phyloP scores from a whole-genome alignment of 176 grass and related monocot species.

The Calamus simplicifolius region DNA sequence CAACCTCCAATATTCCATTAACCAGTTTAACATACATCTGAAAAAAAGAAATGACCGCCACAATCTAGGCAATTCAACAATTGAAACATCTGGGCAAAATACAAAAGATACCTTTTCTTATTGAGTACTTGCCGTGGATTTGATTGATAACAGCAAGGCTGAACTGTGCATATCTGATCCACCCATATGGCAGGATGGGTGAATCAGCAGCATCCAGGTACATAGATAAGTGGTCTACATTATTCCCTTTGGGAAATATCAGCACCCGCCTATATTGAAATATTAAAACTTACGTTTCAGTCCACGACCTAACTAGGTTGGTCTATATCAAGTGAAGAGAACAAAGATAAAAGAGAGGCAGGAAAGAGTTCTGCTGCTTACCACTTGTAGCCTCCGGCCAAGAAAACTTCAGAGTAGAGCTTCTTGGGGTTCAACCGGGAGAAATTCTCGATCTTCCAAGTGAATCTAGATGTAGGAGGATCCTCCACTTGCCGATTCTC shows the following conservation, averaged over 20 bases:
- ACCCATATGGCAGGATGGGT: constrained; percentile 34
- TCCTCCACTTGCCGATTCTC: constrained; percentile 42
- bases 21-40: no score
- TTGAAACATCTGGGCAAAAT: not conserved
- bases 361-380: constrained; percentile 22
- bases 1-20: no score
- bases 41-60: no score
- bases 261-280: constrained; percentile 45
- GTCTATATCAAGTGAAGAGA: not conserved
- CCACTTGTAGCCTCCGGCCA: constrained; percentile 54
- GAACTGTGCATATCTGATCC: constrained; percentile 64
- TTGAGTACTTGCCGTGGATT: constrained; percentile 32
- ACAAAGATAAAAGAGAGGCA: not conserved
- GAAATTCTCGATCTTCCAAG: constrained; percentile 48
- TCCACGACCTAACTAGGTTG: not conserved
- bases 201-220: constrained; percentile 70
- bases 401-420: constrained; percentile 40
- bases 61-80: no score
- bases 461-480: constrained; percentile 49
- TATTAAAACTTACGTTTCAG: not conserved
- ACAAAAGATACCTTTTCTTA: constrained; percentile 56
- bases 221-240: constrained; percentile 48
- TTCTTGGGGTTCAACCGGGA: constrained; percentile 26
- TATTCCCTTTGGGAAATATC: constrained; percentile 59
- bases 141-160: constrained; percentile 60